These are phyloP conservation scores for Chamaecrista fasciculata DNA, from an alignment of 306 rosid genomes.

Conservation along the genomic window DNA sequence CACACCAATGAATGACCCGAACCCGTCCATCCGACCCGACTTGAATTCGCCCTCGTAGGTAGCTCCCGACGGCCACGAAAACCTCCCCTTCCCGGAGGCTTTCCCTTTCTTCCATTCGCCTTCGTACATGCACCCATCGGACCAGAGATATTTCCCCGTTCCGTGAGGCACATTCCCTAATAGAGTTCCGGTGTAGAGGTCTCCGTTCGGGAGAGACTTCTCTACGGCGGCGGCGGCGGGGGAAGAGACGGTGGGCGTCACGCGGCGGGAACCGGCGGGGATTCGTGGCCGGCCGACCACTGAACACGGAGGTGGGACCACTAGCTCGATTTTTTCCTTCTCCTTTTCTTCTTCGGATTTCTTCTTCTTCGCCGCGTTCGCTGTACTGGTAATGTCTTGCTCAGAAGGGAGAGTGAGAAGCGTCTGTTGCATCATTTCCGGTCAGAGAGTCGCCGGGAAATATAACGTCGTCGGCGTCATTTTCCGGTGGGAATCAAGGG, in stretches of 20 bases:
- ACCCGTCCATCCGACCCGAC: conserved; percentile 38
- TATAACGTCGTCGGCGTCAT: conserved; percentile 19
- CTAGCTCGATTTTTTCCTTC: conserved; percentile 20
- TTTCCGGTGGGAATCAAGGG: conserved; percentile 11
- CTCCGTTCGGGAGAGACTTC: conserved; percentile 36
- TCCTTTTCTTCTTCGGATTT: conserved; percentile 30
- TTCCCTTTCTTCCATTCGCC: conserved; percentile 50
- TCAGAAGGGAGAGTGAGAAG: conserved; percentile 41
- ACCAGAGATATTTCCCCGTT: conserved; percentile 46
- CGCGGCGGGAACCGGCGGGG: conserved; percentile 39
- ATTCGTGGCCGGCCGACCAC: conserved; percentile 26
- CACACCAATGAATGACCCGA: conserved; percentile 37
- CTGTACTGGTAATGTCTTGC: neutral
- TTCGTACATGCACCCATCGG: conserved; percentile 51
- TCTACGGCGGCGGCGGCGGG: conserved; percentile 25
- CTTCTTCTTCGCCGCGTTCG: conserved; percentile 30
- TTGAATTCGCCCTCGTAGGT: conserved; percentile 49
- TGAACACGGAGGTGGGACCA: conserved; percentile 27
- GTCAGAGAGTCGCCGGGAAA: conserved; percentile 1
- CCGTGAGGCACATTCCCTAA: conserved; percentile 43
- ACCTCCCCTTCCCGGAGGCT: conserved; percentile 39
- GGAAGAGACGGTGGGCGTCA: conserved; percentile 36
- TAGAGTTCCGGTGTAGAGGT: conserved; percentile 42
- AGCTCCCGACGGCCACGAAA: conserved; percentile 55
- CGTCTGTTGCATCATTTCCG: conserved; percentile 45